A percentile compares a stretch with the other conserved stretches of the same genome.
These are phyloP conservation scores for Rhinocladiella mackenziei DNA, from an alignment of 2,329 filamentous ascomycete species.

Conservation along the genomic window DNA sequence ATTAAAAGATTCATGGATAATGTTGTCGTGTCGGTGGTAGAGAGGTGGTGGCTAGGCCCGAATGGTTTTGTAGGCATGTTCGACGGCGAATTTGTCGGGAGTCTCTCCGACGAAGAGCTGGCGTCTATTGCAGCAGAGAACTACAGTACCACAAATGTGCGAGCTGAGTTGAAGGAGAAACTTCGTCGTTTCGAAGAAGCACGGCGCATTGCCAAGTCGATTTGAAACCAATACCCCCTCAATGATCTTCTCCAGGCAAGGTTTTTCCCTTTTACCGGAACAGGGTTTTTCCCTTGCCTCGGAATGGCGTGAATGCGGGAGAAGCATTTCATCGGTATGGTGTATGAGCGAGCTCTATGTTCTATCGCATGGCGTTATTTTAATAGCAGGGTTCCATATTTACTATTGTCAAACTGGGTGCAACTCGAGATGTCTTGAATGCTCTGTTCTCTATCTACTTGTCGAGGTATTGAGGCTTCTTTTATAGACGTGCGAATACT, in stretches of 20 bases:
- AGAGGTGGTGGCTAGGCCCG: conserved; percentile 28
- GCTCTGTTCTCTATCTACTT: too few species aligned
- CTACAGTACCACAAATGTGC: conserved; percentile 2
- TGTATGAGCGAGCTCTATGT: not conserved
- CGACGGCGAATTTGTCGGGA: not conserved
- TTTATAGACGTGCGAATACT: too few species aligned
- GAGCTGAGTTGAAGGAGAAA: conserved; percentile 2
- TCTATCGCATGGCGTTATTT: too few species aligned
- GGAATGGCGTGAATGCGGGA: conserved; percentile 9
- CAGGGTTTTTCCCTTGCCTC: conserved; percentile 7
- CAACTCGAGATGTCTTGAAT: too few species aligned
- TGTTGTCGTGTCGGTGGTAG: conserved; percentile 56
- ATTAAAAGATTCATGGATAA: conserved; percentile 60
- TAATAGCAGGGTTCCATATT: too few species aligned
- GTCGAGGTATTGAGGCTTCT: too few species aligned
- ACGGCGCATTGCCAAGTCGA: conserved; percentile 1
- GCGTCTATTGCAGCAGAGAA: conserved; percentile 5
- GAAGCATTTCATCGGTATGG: too few species aligned
- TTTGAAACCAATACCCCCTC: not conserved
- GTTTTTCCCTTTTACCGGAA: conserved; percentile 2
- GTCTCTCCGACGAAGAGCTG: conserved; percentile 4
- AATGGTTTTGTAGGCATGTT: conserved; percentile 1
- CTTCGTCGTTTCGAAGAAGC: conserved; percentile 6
- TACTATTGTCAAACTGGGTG: too few species aligned
- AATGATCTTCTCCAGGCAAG: conserved; percentile 5